Conservation (phyloP, 352 stramenopile genomes). For the Globisporangium okanoganense region DNA sequence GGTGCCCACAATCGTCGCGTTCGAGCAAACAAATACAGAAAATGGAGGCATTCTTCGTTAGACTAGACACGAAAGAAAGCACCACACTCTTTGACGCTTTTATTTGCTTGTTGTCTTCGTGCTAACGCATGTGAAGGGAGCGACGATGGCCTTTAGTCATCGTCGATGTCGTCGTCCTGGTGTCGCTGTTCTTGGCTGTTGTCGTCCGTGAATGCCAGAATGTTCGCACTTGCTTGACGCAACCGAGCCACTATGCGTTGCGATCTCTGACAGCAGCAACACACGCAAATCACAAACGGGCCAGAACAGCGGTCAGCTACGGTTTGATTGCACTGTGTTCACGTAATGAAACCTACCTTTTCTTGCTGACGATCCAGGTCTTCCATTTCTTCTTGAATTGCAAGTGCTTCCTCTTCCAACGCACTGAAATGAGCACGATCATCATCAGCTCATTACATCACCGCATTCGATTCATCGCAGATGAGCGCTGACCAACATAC, state of each 20-base stretch:
- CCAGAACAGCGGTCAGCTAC: not conserved
- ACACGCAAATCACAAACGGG: not conserved
- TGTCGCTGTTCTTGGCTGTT: slow-evolving; percentile 16
- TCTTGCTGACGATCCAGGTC: slow-evolving; percentile 55
- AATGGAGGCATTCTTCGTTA: slow-evolving; percentile 15
- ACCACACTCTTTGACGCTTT: not conserved
- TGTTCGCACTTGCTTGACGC: slow-evolving; percentile 53
- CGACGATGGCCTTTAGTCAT: not conserved
- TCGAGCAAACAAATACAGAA: slow-evolving; percentile 7
- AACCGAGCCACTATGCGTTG: slow-evolving; percentile 34
- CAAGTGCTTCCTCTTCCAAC: slow-evolving; percentile 43
- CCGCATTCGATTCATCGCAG: not conserved
- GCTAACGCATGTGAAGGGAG: not conserved
- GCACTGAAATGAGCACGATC: slow-evolving; percentile 24
- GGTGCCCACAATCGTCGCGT: slow-evolving; percentile 1
- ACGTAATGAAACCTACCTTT: slow-evolving; percentile 18
- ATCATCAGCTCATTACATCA: not conserved
- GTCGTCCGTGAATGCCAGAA: slow-evolving; percentile 42
- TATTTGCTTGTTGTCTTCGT: not conserved
- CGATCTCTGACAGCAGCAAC: slow-evolving; percentile 22
- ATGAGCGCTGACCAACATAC: not conserved
- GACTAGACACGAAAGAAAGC: slow-evolving; percentile 16
- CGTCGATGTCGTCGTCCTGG: slow-evolving; percentile 5
- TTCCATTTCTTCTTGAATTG: slow-evolving; percentile 61
- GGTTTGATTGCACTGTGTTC: not conserved